These are phyloP conservation scores for Physcomitrellopsis africana DNA, from an alignment of 225 moss, liverwort and hornwort species.

Conservation along the genomic window DNA sequence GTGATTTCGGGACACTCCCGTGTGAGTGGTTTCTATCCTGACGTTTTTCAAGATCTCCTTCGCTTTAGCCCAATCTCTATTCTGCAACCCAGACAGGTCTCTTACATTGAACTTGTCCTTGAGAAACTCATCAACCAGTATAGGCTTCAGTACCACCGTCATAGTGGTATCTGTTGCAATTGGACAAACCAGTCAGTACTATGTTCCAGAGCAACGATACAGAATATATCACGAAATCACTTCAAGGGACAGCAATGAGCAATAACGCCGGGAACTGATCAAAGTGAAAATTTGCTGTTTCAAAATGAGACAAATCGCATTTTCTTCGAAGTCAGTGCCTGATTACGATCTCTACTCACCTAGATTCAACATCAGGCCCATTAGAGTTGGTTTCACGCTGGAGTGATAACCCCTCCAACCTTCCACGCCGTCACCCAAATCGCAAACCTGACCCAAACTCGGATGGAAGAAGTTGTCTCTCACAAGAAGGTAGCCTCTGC, in stretches of 20 bases:
- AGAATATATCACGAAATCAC: neutral
- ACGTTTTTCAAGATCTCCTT: conserved; percentile 62
- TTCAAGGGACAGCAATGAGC: neutral
- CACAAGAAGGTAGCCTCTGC: conserved; percentile 79
- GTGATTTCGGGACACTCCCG: conserved; percentile 57
- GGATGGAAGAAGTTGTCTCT: conserved; percentile 83
- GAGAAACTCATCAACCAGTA: conserved; percentile 52
- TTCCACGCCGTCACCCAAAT: conserved; percentile 95
- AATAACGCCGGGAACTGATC: no score
- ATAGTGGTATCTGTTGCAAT: conserved; percentile 69
- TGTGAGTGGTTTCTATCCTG: conserved; percentile 71
- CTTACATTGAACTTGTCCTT: conserved; percentile 58
- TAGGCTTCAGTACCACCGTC: conserved; percentile 81
- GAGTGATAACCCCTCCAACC: conserved; percentile 91
- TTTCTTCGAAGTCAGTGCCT: neutral
- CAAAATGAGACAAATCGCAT: neutral
- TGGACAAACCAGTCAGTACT: neutral
- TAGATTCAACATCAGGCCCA: conserved; percentile 78
- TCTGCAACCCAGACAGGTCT: conserved; percentile 43
- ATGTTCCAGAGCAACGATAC: neutral
- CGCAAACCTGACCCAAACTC: conserved; percentile 65
- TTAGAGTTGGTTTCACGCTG: conserved; percentile 73
- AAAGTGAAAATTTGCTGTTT: neutral
- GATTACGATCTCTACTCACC: conserved; percentile 39
- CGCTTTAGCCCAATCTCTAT: conserved; percentile 65